Percentiles rank a stretch among this genome's conserved stretches.
Conservation (phyloP, 768 basidiomycete genomes). For the Hypholoma sublateritium region DNA sequence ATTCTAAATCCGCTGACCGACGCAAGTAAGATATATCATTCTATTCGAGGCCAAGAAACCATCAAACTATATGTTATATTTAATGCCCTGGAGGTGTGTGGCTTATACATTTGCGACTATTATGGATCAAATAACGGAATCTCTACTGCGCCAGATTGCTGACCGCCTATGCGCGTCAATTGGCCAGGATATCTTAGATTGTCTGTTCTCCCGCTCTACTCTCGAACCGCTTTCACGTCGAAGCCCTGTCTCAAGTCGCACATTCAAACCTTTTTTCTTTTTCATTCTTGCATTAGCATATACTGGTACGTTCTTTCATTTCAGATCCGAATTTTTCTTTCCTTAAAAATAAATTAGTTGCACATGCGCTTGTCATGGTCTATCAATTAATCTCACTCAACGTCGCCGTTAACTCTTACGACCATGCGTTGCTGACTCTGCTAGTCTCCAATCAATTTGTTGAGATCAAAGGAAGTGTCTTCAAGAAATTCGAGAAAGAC, state of each 20-base stretch:
- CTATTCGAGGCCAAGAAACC: slow-evolving; percentile 95
- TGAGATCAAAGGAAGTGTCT: slow-evolving; percentile 98
- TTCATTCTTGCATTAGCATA: slow-evolving; percentile 83
- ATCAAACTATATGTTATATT: slow-evolving; percentile 99
- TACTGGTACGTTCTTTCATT: slow-evolving; percentile 54
- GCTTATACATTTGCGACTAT: background rate
- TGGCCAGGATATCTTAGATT: slow-evolving; percentile 96
- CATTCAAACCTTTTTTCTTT: slow-evolving; percentile 79
- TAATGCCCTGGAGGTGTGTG: slow-evolving; percentile 90
- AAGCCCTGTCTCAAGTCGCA: slow-evolving; percentile 58
- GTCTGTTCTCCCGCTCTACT: slow-evolving; percentile 91
- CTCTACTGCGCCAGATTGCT: slow-evolving; percentile 63
- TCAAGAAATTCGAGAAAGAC: slow-evolving; percentile 99
- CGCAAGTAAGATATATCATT: slow-evolving; percentile 97
- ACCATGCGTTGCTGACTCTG: slow-evolving; percentile 90
- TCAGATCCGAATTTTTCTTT: background rate
- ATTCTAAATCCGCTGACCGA: slow-evolving; percentile 85
- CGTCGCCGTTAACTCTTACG: slow-evolving; percentile 97
- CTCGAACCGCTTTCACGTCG: slow-evolving; percentile 70
- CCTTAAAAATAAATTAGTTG: slow-evolving; percentile 46
- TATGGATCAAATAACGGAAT: slow-evolving; percentile 1
- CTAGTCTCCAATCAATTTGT: slow-evolving; percentile 98
- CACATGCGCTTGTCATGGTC: slow-evolving; percentile 91
- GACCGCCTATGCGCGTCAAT: slow-evolving; percentile 94
- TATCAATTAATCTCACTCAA: slow-evolving; percentile 95